Conservation (phyloP, 352 stramenopile genomes). For the Phytophthora macrochlamydospora region DNA sequence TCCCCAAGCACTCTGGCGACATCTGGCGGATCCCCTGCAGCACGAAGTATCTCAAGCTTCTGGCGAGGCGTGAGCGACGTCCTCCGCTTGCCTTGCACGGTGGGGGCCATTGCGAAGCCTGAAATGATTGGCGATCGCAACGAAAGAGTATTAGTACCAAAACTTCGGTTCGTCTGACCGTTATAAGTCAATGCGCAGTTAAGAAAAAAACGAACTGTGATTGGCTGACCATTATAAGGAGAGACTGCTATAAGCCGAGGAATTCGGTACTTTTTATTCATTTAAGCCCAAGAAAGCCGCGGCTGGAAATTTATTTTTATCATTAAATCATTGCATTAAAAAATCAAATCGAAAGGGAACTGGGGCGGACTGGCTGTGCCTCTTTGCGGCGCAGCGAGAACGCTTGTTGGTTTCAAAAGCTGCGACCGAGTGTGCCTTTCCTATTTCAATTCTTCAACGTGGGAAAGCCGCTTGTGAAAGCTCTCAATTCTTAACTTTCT, state of each 20-base stretch:
- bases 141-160: neutral
- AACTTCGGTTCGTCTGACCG: neutral
- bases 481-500: too few relatives aligned
- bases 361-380: too few relatives aligned
- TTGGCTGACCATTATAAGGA: neutral
- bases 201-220: neutral
- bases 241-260: neutral
- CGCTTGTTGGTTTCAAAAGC: neutral
- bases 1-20: neutral
- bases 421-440: neutral
- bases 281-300: too few relatives aligned
- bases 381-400: too few relatives aligned
- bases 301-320: too few relatives aligned
- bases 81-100: neutral
- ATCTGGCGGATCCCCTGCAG: neutral
- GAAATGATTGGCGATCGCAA: neutral
- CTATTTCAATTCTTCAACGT: neutral
- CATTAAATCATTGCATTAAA: too few relatives aligned
- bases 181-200: neutral
- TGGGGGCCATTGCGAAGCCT: neutral
- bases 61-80: neutral
- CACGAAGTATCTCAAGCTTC: neutral
- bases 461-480: too few relatives aligned
- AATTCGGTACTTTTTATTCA: constrained; percentile 1
- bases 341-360: too few relatives aligned